A percentile compares a stretch with the other conserved stretches of the same genome.
phyloP scores from a whole-genome alignment of 129 eudicot genomes.

The Erigeron canadensis region DNA sequence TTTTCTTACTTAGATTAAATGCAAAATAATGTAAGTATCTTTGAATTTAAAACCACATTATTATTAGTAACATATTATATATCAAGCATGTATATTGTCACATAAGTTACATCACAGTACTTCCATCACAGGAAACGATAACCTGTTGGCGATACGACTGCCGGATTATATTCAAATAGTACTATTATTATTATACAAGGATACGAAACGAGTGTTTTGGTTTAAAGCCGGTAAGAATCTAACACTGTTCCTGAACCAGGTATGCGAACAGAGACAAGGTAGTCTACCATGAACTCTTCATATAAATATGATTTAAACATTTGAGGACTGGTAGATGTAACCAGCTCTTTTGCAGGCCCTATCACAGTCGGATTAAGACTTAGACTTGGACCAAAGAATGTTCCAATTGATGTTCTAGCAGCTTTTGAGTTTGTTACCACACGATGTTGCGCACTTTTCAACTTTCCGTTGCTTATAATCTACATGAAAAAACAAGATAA shows the following conservation, averaged over 20 bases:
- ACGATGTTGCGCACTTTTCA: conserved; percentile 42
- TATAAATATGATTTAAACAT: conserved; percentile 16
- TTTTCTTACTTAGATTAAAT: too few relatives aligned
- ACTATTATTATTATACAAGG: conserved; percentile 4
- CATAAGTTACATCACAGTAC: not conserved
- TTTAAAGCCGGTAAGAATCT: conserved; percentile 24
- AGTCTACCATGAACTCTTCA: conserved; percentile 26
- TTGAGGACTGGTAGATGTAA: not conserved
- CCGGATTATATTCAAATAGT: not conserved
- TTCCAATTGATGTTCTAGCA: conserved; percentile 40
- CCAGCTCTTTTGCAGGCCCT: conserved; percentile 40
- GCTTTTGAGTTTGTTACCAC: conserved; percentile 31
- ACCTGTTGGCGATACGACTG: not conserved
- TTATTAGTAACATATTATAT: not conserved
- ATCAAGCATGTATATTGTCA: not conserved
- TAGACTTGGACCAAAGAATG: conserved; percentile 40
- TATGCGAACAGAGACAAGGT: conserved; percentile 13
- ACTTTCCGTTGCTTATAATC: conserved; percentile 50
- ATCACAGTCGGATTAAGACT: conserved; percentile 18
- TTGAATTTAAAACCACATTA: too few relatives aligned
- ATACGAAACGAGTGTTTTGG: not conserved
- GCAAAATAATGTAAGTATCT: too few relatives aligned
- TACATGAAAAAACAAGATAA: not conserved
- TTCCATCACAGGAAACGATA: not conserved
- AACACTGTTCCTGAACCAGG: conserved; percentile 25